Conservation (phyloP, 2,329 filamentous ascomycete genomes). For the Hymenoscyphus occultus region DNA sequence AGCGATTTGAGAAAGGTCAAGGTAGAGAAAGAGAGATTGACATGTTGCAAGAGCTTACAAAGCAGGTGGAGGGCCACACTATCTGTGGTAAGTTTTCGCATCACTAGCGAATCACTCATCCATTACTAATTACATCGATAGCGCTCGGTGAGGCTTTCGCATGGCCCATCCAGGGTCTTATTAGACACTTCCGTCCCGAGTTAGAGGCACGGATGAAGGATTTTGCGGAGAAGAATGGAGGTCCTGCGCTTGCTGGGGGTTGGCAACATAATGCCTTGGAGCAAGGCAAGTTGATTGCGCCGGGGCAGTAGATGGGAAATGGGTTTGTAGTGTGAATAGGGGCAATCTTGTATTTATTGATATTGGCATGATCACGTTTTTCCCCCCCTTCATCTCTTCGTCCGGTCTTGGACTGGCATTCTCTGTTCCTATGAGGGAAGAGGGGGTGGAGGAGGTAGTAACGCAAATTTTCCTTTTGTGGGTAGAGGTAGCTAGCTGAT, state of each 20-base stretch:
- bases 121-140: conserved; percentile 36
- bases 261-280: conserved; percentile 74
- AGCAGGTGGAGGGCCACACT: conserved; percentile 98
- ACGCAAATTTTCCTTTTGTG: not conserved
- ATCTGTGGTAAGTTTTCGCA: conserved; percentile 72
- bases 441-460: too few relatives aligned
- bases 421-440: not conserved
- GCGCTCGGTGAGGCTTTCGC: conserved; percentile 95
- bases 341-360: conserved; percentile 33
- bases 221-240: conserved; percentile 70
- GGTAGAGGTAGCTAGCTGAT: not conserved
- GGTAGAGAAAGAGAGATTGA: conserved; percentile 92
- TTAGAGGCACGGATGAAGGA: conserved; percentile 86
- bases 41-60: conserved; percentile 98
- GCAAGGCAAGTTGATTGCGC: conserved; percentile 81
- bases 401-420: not conserved
- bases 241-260: conserved; percentile 77
- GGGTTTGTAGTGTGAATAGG: conserved; percentile 27
- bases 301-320: conserved; percentile 70
- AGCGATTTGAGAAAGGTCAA: conserved; percentile 87
- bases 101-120: not conserved
- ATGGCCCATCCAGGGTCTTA: conserved; percentile 97
- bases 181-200: conserved; percentile 96
- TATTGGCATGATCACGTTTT: conserved; percentile 20
- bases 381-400: not conserved